Conservation (phyloP, 371 early-diverging fungal species). For the Mucor indicus region DNA sequence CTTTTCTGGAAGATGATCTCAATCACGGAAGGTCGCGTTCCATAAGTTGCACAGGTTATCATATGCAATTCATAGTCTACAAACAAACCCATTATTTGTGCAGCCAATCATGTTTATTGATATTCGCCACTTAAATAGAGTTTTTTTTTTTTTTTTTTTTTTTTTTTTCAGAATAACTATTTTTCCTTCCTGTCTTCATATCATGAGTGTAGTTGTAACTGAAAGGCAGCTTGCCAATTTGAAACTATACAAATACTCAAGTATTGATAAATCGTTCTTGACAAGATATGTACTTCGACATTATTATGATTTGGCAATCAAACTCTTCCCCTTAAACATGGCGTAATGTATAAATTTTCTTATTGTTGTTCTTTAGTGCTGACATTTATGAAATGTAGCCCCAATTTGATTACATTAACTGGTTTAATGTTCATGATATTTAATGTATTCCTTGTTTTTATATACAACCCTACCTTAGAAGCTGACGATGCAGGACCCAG, state of each 20-base stretch:
- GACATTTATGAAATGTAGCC: slow-evolving; percentile 50
- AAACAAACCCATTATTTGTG: too few relatives aligned
- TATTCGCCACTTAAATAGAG: too few relatives aligned
- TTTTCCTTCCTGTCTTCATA: too few relatives aligned
- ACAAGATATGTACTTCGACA: slow-evolving; percentile 78
- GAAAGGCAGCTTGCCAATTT: slow-evolving; percentile 72
- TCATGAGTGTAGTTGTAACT: too few relatives aligned
- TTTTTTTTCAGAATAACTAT: too few relatives aligned
- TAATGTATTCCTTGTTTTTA: slow-evolving; percentile 66
- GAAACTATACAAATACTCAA: slow-evolving; percentile 78
- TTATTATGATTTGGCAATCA: slow-evolving; percentile 90
- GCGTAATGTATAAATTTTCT: slow-evolving; percentile 66
- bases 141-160: too few relatives aligned
- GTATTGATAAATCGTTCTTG: slow-evolving; percentile 83
- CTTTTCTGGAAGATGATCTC: too few relatives aligned
- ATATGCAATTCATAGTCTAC: too few relatives aligned
- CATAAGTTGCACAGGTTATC: too few relatives aligned
- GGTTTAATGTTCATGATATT: slow-evolving; percentile 88
- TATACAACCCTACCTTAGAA: slow-evolving; percentile 40
- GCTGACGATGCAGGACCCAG: slow-evolving; percentile 20
- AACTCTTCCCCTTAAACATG: slow-evolving; percentile 91
- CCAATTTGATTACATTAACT: slow-evolving; percentile 95
- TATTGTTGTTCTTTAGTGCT: background rate
- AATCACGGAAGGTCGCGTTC: too few relatives aligned
- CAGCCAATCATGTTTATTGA: too few relatives aligned